These are phyloP conservation scores for Fusarium fracticaudum DNA, from an alignment of 2,329 filamentous ascomycete genomes.

Conservation along the genomic window DNA sequence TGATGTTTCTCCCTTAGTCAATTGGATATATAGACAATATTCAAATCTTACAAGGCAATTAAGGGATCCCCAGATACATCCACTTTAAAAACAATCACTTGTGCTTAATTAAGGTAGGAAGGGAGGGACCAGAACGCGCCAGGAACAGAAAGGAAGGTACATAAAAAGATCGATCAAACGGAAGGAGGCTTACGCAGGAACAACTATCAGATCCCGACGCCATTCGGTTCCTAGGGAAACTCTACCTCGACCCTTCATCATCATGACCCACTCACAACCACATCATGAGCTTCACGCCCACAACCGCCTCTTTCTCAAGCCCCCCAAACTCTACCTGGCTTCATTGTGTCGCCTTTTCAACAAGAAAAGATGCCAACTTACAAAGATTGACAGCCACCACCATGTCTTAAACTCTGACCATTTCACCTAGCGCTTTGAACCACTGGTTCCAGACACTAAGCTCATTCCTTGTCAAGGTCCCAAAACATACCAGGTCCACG, in stretches of 20 bases:
- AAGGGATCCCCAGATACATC: neutral
- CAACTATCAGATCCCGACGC: constrained; percentile 3
- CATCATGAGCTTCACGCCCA: neutral
- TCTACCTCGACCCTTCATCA: neutral
- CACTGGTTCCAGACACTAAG: constrained; percentile 25
- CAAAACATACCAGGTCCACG: constrained; percentile 35
- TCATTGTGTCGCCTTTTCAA: neutral
- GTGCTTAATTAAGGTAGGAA: neutral
- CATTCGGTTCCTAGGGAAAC: neutral
- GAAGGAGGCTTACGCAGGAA: constrained; percentile 35
- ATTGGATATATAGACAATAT: constrained; percentile 5
- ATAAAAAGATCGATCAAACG: neutral
- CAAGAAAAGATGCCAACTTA: neutral
- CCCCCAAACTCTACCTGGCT: neutral
- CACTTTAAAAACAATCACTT: neutral
- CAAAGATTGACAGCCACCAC: neutral
- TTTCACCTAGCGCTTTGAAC: neutral
- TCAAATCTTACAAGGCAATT: neutral
- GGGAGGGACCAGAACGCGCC: neutral
- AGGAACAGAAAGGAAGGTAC: constrained; percentile 7
- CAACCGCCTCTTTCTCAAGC: neutral
- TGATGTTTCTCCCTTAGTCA: neutral
- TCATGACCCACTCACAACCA: neutral
- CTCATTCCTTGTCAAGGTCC: constrained; percentile 25
- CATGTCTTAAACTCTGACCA: constrained; percentile 6